Base-by-base conservation (phyloP, 176 grass and related monocot species). In the Ananas comosus region DNA sequence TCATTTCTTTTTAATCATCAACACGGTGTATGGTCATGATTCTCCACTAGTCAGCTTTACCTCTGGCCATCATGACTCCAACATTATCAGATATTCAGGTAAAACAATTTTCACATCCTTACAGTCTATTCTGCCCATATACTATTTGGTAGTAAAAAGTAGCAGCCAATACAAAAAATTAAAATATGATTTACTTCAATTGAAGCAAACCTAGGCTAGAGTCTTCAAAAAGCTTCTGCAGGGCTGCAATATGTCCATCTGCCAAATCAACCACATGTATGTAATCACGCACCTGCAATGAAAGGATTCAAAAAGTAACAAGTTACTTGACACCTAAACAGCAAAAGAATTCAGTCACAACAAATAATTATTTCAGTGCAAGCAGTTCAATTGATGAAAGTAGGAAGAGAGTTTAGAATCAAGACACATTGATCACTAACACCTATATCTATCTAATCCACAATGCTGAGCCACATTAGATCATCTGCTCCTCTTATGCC, bases 191-290 rank as follows among this genome's bases (percentile, higher is more conserved):
- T n/a, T 61, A 6, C 13, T 49, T 51, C 13, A 5, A 72, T 11
- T 24, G 12, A 53, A 25, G 1, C 75, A 14, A 63, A 92, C 90
- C 87, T 77, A 81, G 82, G 79, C 42, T 84, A 13, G 83, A 54
- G 75, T 80, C 83, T 51, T 95, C 86, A 9, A 80, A 82, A 49
- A 95, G 81, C 91, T 95, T 95, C 78, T 65, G 85, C 52, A 95
- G 11, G 28, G 91, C 84, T 10, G 91, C 91, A 64, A 90, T 87
- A 68, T 90, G 91, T n/a, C 91, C 91, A 33, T 90, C 91, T n/a
- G 87, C 91, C 78, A 95, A 76, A 74, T 95, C 91, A 64, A 90
- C 79, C 47, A 95, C 91, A 73, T 90, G 91, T 23, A 95, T 90
- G 19, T 95, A 95, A 69, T 95, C 91, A n/a, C 91, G 84, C 9